Base-by-base conservation (phyloP, 495 filamentous ascomycete genomes). In the Penicillium flavigenum region DNA sequence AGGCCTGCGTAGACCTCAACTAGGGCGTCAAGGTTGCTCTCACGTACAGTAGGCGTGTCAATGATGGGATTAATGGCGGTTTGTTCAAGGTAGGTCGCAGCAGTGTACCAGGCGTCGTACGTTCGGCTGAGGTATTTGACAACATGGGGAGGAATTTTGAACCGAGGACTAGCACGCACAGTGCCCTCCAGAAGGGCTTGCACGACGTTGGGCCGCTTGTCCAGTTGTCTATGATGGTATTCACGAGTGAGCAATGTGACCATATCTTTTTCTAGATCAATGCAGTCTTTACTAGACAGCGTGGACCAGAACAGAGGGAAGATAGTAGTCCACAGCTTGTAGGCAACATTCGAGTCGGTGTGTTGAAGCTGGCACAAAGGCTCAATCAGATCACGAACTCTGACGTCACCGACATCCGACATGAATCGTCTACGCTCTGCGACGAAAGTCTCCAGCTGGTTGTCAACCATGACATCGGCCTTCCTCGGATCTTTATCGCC, bases 311-410 rank as follows among this genome's bases (percentile, higher is more conserved):
- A 95, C 51, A 96, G 83, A 0, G 92, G 90, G 73, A 98, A 99
- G 26, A 97, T 73, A 0, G 86, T 79, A 42, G 93, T 87, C 95
- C 95, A 99, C 20, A 97, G 82, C 59, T 90, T 81, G 64, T 96
- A 87, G 1, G 92, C 85, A 26, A 94, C 83, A 55, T 83, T 84
- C 17, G 81, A 61, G 67, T 96, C 90, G 29, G 92, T 83, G 68
- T 99, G 95, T 64, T 99, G 95, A 45, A 99, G 84, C 66, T 99
- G 93, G n/a, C 83, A 85, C 27, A 99, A 75, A 9, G 95, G 95
- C 63, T 96, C 90, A 24, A 98, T 81, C 52, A 99, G 72, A 70
- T 99, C 95, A 19, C 88, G 84, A 44, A 88, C 83, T 62, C 87
- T 90, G 55, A 98, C 84, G 55, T 96, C 91, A 14, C 86, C 87